phyloP scores from a whole-genome alignment of 2,329 filamentous ascomycete species.

The Akanthomyces muscarius region DNA sequence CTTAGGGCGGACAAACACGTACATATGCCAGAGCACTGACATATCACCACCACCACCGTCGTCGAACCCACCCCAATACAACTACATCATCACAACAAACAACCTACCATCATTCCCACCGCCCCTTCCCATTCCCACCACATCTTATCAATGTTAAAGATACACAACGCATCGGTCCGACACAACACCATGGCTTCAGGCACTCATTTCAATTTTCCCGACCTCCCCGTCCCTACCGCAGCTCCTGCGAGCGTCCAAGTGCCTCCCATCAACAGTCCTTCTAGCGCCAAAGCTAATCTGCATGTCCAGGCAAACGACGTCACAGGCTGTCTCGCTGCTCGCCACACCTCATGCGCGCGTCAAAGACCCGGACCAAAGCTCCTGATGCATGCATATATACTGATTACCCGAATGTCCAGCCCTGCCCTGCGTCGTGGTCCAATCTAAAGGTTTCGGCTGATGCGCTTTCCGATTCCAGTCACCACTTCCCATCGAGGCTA shows the following conservation, averaged over 20 bases:
- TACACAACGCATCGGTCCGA: not conserved
- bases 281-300: slow-evolving; percentile 16
- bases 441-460: not conserved
- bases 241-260: not conserved
- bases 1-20: not conserved
- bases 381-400: not conserved
- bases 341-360: not conserved
- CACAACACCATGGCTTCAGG: not conserved
- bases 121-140: not conserved
- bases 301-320: slow-evolving; percentile 11
- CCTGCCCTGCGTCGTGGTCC: not conserved
- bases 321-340: not conserved
- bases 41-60: not conserved
- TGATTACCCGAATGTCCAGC: not conserved
- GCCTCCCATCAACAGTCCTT: not conserved
- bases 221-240: not conserved
- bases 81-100: slow-evolving; percentile 1
- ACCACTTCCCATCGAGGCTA: not conserved
- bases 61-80: not conserved
- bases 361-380: not conserved
- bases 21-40: not conserved
- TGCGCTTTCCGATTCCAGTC: not conserved
- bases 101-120: not conserved
- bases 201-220: not conserved
- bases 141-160: not conserved